Base-by-base conservation (phyloP, 164 flowering plant species). In the Berberis vulgaris region DNA sequence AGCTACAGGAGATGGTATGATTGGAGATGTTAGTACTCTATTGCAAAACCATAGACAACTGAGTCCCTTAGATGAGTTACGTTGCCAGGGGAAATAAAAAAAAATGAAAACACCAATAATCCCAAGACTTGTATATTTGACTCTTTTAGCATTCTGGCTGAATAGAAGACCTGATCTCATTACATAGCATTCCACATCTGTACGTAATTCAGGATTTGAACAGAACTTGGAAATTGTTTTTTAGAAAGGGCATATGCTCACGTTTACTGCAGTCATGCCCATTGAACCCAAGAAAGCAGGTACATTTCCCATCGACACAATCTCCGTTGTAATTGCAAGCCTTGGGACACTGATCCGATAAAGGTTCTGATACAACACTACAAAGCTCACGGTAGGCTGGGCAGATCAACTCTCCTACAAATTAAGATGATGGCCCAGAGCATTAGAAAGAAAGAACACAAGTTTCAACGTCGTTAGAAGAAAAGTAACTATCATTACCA, bases 351-450 rank as follows among this genome's bases (percentile, higher is more conserved):
- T 88, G 87, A 56, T 83, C 84, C 67, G 81, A 56, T 43, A 73
- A 68, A 41, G 79, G 72, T 43, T 72, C 67, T 44, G 79, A 71
- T 43, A 57, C 68, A 8, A 66, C 73, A 67, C 80, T 69, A 77
- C 98, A 93, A 45, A 93, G 89, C 73, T 93, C 98, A 67, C 84
- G 86, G 75, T 86, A 85, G 9, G 91, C 86, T 45, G 98, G 98
- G 78, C 98, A 93, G 46, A 81, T 79, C 62, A 93, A 68, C 66
- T 86, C 96, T 57, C 98, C 98, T 89, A 63, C 54, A 76, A 60
- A 52, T 52, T 52, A 46, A 26, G 13, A 52, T 11, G n/a, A 5
- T 46, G 8, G 4, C 3, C 10, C 10, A 12, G n/a, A 6, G 4
- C 6, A 50, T 54, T 43, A 66, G n/a, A 10, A 10, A 9, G 1